Evolutionary conservation across 768 basidiomycete species (phyloP), one percentile per base, ranked within the genome.

Genomic region (Lactarius deliciosus): DNA sequence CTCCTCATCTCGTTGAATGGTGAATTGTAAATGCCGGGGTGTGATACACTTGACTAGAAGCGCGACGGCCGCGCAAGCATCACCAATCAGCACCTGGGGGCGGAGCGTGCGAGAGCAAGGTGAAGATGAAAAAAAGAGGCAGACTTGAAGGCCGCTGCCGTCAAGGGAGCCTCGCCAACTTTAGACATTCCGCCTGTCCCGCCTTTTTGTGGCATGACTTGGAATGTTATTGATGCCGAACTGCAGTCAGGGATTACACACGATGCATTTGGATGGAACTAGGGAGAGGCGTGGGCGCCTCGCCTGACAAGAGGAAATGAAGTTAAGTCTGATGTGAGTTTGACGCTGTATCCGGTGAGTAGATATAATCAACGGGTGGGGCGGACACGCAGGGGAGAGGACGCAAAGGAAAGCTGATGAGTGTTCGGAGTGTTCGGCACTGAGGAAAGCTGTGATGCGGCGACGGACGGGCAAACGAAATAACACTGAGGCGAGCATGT

Each of bases 21-120:
- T 20, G 4, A n/a, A 8, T n/a, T 45, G 43, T n/a, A n/a, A 7
- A n/a, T 45, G 43, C 9, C 18, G 18, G n/a, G n/a, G n/a, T n/a
- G n/a, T n/a, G n/a, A n/a, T 45, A 9, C n/a, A 2, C 77, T 96
- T 98, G 55, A 96, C 94, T 95, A 63, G 5, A 15, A 38, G 57
- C 28, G 7, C 38, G 38, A 38, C 16, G 30, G 10, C 13, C 38
- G 30, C n/a, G 20, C 34, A 22, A 45, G 30, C 30, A 5, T 30
- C 30, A 30, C 30, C 30, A 30, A 30, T 58, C 25, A 60, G 28
- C 10, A 40, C n/a, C 25, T 18, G 34, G 6, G 6, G 22, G 30
- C 10, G 11, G 10, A 53, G 22, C 0, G 34, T 9, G 10, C 10
- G 34, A 34, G 38, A 25, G 22, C 34, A 34, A 34, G 34, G 34